Percentiles rank a stretch among this genome's conserved stretches.
phyloP scores from a whole-genome alignment of 2,329 filamentous ascomycete species.

The Clonostachys byssicola region DNA sequence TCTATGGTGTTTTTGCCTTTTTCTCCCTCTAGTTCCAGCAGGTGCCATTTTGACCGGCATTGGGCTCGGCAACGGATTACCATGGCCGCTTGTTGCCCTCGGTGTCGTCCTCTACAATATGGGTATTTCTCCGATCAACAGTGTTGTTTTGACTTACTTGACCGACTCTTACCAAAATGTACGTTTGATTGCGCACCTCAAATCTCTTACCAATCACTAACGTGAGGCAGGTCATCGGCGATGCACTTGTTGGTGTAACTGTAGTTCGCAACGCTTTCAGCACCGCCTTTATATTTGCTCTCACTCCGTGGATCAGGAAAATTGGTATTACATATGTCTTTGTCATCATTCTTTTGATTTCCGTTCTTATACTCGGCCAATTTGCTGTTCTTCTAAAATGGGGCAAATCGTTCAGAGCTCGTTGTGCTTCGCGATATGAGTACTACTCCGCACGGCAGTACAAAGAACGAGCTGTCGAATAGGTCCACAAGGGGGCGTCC shows the following conservation, averaged over 20 bases:
- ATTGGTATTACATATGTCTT: too few relatives aligned
- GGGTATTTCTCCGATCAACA: constrained; percentile 21
- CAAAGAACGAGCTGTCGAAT: too few relatives aligned
- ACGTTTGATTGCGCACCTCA: constrained; percentile 2
- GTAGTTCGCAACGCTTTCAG: constrained; percentile 37
- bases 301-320: constrained; percentile 7
- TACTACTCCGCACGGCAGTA: too few relatives aligned
- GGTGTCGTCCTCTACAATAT: constrained; percentile 29
- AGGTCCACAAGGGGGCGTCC: too few relatives aligned
- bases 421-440: too few relatives aligned
- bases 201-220: too few relatives aligned
- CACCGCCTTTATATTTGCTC: constrained; percentile 38
- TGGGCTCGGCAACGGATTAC: too few relatives aligned
- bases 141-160: constrained; percentile 29
- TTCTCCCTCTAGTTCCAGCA: neutral
- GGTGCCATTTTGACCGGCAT: neutral
- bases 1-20: constrained; percentile 24
- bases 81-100: constrained; percentile 17
- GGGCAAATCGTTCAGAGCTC: too few relatives aligned
- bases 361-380: too few relatives aligned
- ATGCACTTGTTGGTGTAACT: constrained; percentile 37
- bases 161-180: constrained; percentile 28
- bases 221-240: constrained; percentile 32
- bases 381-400: too few relatives aligned
- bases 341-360: too few relatives aligned